A percentile compares a stretch with the other conserved stretches of the same genome.
Conservation (phyloP, 176 grass and related monocot genomes). For the Phyllostachys edulis region DNA sequence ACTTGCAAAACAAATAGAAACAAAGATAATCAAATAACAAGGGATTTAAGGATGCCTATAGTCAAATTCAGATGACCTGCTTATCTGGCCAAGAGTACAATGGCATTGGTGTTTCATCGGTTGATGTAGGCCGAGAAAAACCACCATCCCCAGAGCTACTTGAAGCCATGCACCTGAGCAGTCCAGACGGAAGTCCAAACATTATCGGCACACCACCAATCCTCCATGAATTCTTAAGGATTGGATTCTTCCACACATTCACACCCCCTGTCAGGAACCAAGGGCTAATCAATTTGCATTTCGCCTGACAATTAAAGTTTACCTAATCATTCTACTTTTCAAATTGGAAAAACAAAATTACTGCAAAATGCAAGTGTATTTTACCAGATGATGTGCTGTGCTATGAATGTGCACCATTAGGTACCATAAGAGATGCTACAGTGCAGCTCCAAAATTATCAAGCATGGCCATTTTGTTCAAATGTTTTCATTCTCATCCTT, state of each 20-base stretch:
- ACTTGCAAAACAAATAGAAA: not conserved
- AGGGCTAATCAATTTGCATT: not conserved
- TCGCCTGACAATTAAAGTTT: not conserved
- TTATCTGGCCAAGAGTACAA: slow-evolving; percentile 85
- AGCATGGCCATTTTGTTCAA: not conserved
- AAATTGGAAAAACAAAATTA: not conserved
- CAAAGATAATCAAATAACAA: not conserved
- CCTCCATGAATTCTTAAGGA: slow-evolving; percentile 49
- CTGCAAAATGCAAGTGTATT: not conserved
- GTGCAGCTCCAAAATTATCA: not conserved
- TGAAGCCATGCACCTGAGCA: slow-evolving; percentile 51
- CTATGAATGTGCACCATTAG: not conserved
- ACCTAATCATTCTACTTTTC: not conserved
- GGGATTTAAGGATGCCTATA: not conserved
- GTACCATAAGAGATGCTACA: not conserved
- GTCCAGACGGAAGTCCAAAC: slow-evolving; percentile 32
- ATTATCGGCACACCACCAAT: slow-evolving; percentile 35
- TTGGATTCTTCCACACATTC: slow-evolving; percentile 22
- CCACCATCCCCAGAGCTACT: slow-evolving; percentile 23
- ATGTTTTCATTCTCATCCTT: not conserved
- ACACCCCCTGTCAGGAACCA: slow-evolving; percentile 39
- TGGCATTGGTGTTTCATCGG: slow-evolving; percentile 49
- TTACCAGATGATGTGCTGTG: not conserved
- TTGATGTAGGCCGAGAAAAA: slow-evolving; percentile 41
- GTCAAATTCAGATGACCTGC: slow-evolving; percentile 49